A percentile compares a stretch with the other conserved stretches of the same genome.
phyloP scores from a whole-genome alignment of 164 flowering plant genomes.

The Malania oleifera region DNA sequence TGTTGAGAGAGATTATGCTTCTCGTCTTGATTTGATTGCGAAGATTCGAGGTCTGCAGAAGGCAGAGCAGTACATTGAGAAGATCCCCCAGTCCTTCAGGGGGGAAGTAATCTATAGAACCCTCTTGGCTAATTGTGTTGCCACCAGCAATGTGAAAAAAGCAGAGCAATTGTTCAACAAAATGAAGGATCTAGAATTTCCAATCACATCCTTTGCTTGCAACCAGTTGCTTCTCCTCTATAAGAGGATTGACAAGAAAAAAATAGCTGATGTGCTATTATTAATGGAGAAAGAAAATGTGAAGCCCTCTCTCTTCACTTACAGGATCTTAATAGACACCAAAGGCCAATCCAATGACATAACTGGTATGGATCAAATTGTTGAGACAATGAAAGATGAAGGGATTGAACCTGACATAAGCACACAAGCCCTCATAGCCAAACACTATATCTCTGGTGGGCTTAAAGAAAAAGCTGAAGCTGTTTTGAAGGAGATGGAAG shows the following conservation, averaged over 20 bases:
- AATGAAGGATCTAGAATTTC: constrained; percentile 64
- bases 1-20: constrained; percentile 69
- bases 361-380: constrained; percentile 68
- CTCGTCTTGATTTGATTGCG: constrained; percentile 66
- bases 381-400: constrained; percentile 78
- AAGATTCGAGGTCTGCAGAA: constrained; percentile 51
- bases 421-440: constrained; percentile 37
- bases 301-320: constrained; percentile 60
- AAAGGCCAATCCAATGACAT: constrained; percentile 71
- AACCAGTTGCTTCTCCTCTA: constrained; percentile 81
- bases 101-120: constrained; percentile 62
- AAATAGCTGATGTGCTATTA: constrained; percentile 67
- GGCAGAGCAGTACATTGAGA: constrained; percentile 58
- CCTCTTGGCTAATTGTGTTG: constrained; percentile 57
- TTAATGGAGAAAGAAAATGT: constrained; percentile 81
- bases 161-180: constrained; percentile 75
- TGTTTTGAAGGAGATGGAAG: constrained; percentile 74
- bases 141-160: constrained; percentile 36
- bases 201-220: constrained; percentile 57
- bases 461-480: constrained; percentile 64
- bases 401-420: constrained; percentile 45
- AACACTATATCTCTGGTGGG: constrained; percentile 48
- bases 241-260: constrained; percentile 64
- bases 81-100: constrained; percentile 58
- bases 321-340: constrained; percentile 55